Conservation (phyloP, 768 basidiomycete species). For the Termitomyces sp. region DNA sequence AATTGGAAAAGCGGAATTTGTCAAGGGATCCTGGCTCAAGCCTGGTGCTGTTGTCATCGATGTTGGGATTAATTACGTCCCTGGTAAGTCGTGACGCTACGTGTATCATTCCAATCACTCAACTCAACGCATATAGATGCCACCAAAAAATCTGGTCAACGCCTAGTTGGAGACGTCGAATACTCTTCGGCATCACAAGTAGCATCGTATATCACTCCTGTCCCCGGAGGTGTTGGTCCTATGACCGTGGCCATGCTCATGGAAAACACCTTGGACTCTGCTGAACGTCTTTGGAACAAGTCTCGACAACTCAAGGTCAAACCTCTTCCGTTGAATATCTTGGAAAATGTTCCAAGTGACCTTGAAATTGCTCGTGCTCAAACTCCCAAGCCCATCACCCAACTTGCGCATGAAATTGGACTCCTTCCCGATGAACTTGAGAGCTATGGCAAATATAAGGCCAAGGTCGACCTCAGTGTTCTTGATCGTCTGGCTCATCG, state of each 20-base stretch:
- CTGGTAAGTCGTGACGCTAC: constrained; percentile 41
- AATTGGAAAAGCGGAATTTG: constrained; percentile 88
- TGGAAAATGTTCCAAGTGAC: constrained; percentile 89
- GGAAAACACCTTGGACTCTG: constrained; percentile 86
- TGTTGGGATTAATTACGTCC: constrained; percentile 95
- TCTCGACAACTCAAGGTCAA: constrained; percentile 61
- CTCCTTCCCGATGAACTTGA: constrained; percentile 84
- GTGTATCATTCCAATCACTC: not conserved
- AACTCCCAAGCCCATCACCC: constrained; percentile 81
- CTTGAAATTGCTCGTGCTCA: constrained; percentile 96
- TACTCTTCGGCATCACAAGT: constrained; percentile 68
- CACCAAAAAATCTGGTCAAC: constrained; percentile 91
- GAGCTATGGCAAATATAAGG: constrained; percentile 93
- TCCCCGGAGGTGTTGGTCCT: constrained; percentile 98
- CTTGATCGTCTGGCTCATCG: constrained; percentile 80
- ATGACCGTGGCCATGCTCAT: constrained; percentile 99
- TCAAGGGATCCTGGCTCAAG: constrained; percentile 94
- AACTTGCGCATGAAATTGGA: constrained; percentile 86
- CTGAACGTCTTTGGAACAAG: constrained; percentile 74
- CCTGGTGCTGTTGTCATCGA: constrained; percentile 94
- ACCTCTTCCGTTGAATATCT: constrained; percentile 73
- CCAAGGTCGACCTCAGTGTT: constrained; percentile 89
- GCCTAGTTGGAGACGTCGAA: constrained; percentile 94
- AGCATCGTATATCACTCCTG: constrained; percentile 92
- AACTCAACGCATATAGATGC: constrained; percentile 43